phyloP scores from a whole-genome alignment of 2,329 filamentous ascomycete genomes.

The Monosporascus sp. region DNA sequence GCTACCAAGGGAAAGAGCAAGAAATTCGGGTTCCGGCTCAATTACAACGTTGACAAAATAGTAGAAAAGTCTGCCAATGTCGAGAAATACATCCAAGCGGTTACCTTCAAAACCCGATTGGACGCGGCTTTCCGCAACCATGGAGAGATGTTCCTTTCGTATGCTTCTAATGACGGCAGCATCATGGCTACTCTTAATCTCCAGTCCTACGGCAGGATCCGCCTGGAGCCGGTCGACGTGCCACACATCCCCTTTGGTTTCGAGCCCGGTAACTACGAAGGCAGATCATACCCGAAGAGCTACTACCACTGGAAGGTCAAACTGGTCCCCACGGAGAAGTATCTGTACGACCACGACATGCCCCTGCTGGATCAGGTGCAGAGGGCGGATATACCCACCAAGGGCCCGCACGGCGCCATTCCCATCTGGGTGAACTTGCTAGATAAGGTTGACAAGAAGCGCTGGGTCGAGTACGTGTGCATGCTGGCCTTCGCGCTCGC shows the following conservation, averaged over 20 bases:
- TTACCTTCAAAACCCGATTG: constrained; percentile 52
- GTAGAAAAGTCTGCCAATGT: constrained; percentile 52
- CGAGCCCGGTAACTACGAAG: constrained; percentile 65
- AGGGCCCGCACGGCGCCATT: constrained; percentile 42
- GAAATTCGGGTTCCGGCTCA: constrained; percentile 56
- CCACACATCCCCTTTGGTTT: constrained; percentile 65
- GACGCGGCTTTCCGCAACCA: constrained; percentile 45
- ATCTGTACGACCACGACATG: constrained; percentile 50
- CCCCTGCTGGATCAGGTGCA: constrained; percentile 32
- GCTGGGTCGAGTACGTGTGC: constrained; percentile 61
- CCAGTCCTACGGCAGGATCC: constrained; percentile 52
- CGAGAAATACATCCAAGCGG: constrained; percentile 52
- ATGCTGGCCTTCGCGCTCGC: constrained; percentile 58
- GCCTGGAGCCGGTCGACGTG: constrained; percentile 47
- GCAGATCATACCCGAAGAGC: constrained; percentile 59
- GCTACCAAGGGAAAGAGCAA: constrained; percentile 56
- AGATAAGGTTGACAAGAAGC: constrained; percentile 47
- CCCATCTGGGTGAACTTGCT: constrained; percentile 72
- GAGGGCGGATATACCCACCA: constrained; percentile 34
- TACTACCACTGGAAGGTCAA: constrained; percentile 60
- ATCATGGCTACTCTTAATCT: constrained; percentile 64
- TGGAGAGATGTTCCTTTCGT: constrained; percentile 20
- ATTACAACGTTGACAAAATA: constrained; percentile 50
- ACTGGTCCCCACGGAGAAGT: constrained; percentile 51
- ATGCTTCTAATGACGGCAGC: constrained; percentile 54